These are phyloP conservation scores for Apiospora hydei DNA, from an alignment of 2,329 filamentous ascomycete genomes.

Conservation along the genomic window DNA sequence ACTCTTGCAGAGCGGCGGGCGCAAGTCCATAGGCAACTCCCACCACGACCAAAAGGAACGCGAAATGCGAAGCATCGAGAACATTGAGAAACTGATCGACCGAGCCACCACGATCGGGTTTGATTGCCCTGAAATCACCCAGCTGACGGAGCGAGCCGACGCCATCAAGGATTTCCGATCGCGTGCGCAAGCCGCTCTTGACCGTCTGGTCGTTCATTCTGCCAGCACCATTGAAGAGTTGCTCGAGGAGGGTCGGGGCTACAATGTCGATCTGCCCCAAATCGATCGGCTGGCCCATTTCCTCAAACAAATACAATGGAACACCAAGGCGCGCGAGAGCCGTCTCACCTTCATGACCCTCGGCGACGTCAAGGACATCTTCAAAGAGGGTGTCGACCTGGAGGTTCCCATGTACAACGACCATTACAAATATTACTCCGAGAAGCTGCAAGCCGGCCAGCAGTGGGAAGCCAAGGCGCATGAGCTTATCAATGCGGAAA, in stretches of 20 bases:
- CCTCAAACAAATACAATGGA: slow-evolving; percentile 88
- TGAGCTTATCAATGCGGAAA: slow-evolving; percentile 90
- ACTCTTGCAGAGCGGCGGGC: slow-evolving; percentile 76
- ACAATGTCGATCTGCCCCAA: slow-evolving; percentile 91
- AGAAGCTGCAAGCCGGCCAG: slow-evolving; percentile 78
- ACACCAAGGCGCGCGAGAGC: slow-evolving; percentile 73
- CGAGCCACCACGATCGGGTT: slow-evolving; percentile 90
- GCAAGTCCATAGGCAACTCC: slow-evolving; percentile 68
- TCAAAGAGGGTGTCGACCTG: slow-evolving; percentile 78
- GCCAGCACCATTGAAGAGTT: slow-evolving; percentile 85
- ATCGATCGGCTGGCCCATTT: slow-evolving; percentile 82
- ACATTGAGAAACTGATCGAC: slow-evolving; percentile 83
- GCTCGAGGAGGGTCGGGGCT: slow-evolving; percentile 86
- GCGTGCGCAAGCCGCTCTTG: slow-evolving; percentile 74
- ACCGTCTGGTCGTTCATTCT: slow-evolving; percentile 68
- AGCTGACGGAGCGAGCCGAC: slow-evolving; percentile 83
- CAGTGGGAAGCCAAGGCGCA: slow-evolving; percentile 93
- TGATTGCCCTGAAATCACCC: slow-evolving; percentile 88
- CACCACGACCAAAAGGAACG: slow-evolving; percentile 79
- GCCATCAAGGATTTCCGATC: slow-evolving; percentile 86
- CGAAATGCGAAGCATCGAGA: slow-evolving; percentile 87
- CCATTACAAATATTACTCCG: slow-evolving; percentile 76
- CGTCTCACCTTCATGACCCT: slow-evolving; percentile 74
- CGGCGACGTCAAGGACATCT: slow-evolving; percentile 79
- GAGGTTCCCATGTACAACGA: slow-evolving; percentile 83